Evolutionary conservation across 345 rosid genomes (phyloP), one percentile per base, ranked within the genome.

Genomic region (Linum trigynum): DNA sequence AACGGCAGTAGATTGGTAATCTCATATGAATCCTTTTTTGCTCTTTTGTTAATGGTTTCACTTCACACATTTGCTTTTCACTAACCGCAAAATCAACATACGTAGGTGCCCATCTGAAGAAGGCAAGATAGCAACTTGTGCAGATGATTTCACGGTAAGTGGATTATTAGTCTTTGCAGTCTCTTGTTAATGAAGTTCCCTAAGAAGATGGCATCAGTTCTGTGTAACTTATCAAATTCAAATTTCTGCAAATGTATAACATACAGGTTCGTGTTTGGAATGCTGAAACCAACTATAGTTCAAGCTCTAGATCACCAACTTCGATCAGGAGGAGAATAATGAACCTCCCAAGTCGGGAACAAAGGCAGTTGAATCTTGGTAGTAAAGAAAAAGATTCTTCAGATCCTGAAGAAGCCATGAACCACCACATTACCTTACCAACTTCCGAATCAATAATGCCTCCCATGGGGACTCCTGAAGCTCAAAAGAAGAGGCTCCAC

Each of bases 1-100:
- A 62, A 83, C 92, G 2, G 89, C 95, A 55, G 96, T 90, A 55
- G 89, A 88, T 68, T 94, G 99, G 99, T 94, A 90, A 48, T 64
- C 40, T 37, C 38, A 2, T 72, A 39, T 36, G 41, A 3, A 14
- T 14, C 62, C 38, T 17, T 37, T 59, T 23, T 35, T 56, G 23
- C 35, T 38, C 45, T 61, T 65, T 64, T 5, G 64, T 39, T 4
- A 66, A 3, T 10, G 32, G 51, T 7, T 11, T 43, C 56, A 7
- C 9, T 41, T 40, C 7, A n/a, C 50, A 60, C 35, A 23, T 2
- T 55, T 15, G 43, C 63, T 62, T 38, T 57, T 42, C 36, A 61
- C 39, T 67, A 57, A 50, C 67, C 15, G 3, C 12, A 45, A 65
- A 15, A 12, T 48, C 7, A 42, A 58, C 40, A 66, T 55, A 43